Percentiles rank a stretch among this genome's conserved stretches.
Conservation (phyloP, 768 basidiomycete genomes). For the Mycena rebaudengoi region DNA sequence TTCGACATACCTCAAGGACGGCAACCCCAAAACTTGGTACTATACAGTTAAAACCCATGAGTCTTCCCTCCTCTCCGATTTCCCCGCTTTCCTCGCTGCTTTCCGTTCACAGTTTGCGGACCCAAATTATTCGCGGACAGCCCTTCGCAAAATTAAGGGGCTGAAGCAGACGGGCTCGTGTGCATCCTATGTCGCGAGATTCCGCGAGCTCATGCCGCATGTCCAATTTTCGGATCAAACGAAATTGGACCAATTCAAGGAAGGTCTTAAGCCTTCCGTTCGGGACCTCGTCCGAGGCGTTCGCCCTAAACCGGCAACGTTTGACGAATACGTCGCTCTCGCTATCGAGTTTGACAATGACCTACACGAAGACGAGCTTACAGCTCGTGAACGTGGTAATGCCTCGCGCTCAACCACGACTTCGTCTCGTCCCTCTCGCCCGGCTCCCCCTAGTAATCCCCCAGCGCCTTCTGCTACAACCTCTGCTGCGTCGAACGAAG, state of each 20-base stretch:
- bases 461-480: background rate
- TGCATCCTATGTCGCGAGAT: conserved; percentile 25
- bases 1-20: conserved; percentile 22
- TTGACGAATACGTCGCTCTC: background rate
- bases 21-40: conserved; percentile 6
- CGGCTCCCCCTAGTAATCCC: background rate
- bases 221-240: conserved; percentile 19
- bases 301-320: background rate
- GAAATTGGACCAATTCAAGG: background rate
- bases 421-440: background rate
- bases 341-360: conserved; percentile 10
- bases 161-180: conserved; percentile 28
- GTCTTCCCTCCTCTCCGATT: conserved; percentile 13
- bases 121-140: conserved; percentile 14
- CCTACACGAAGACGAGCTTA: background rate
- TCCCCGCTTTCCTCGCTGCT: background rate
- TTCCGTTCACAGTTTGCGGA: conserved; percentile 25
- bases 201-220: conserved; percentile 24
- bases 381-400: background rate
- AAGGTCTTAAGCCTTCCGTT: background rate
- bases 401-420: background rate
- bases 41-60: conserved; percentile 1
- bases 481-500: background rate
- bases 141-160: conserved; percentile 19
- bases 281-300: background rate